Conservation (phyloP, 2,329 filamentous ascomycete genomes). For the Neoarthrinium moseri region DNA sequence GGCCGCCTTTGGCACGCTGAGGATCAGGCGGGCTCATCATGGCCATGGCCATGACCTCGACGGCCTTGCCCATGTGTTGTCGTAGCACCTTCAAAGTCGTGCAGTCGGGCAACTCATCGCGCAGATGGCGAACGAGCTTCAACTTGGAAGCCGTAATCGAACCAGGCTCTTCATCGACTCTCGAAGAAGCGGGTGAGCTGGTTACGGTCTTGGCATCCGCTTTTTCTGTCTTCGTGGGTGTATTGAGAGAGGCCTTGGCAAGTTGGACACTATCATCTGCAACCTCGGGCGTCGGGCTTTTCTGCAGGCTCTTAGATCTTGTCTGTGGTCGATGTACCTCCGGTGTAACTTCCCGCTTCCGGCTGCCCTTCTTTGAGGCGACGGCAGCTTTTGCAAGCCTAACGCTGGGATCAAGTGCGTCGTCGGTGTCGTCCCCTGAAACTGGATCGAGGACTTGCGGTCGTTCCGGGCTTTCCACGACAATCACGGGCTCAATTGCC, state of each 20-base stretch:
- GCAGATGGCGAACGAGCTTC: conserved; percentile 45
- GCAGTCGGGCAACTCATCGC: conserved; percentile 51
- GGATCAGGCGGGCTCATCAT: conserved; percentile 50
- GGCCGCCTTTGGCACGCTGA: conserved; percentile 54
- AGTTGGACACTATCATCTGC: conserved; percentile 13
- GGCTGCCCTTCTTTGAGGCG: conserved; percentile 6
- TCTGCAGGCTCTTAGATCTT: conserved; percentile 9
- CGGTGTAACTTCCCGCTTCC: conserved; percentile 12
- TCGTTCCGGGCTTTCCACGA: conserved; percentile 3
- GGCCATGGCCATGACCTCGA: conserved; percentile 56
- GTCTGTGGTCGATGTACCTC: conserved; percentile 8
- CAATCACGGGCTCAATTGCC: background rate
- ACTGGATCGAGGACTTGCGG: too few species aligned
- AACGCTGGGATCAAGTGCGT: conserved; percentile 6
- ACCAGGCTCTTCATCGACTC: conserved; percentile 23
- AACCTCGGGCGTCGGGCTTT: conserved; percentile 8
- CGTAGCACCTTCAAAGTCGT: conserved; percentile 51
- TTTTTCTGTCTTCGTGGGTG: conserved; percentile 15
- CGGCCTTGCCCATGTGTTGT: conserved; percentile 44
- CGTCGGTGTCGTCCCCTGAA: too few species aligned
- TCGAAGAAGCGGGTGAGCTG: conserved; percentile 10
- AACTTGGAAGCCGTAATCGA: conserved; percentile 38
- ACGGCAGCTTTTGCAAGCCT: conserved; percentile 10
- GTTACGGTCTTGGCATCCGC: conserved; percentile 8
- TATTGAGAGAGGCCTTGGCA: conserved; percentile 22